phyloP scores from a whole-genome alignment of 176 grass and related monocot genomes.

The Aegilops speltoides region DNA sequence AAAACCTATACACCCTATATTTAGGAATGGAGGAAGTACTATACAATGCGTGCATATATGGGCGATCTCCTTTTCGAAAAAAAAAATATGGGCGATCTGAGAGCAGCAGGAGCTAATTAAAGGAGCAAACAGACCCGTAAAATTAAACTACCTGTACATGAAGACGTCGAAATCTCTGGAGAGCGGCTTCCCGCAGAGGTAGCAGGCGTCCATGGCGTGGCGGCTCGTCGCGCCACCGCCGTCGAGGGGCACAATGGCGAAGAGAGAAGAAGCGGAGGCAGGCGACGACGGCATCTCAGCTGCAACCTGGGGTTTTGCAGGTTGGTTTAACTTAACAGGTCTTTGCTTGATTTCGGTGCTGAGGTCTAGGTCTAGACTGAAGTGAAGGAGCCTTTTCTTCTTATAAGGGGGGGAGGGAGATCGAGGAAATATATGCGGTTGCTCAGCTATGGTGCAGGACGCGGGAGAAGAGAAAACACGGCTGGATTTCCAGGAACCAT shows the following conservation, averaged over 20 bases:
- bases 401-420: slow-evolving; percentile 5
- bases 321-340: not conserved
- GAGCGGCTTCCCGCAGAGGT: slow-evolving; percentile 50
- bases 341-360: not conserved
- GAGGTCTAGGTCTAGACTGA: not conserved
- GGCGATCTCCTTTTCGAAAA: too few relatives aligned
- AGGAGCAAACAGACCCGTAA: not conserved
- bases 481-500: slow-evolving; percentile 34
- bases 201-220: slow-evolving; percentile 43
- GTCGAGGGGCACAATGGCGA: slow-evolving; percentile 29
- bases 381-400: not conserved
- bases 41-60: not conserved
- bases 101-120: not conserved
- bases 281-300: slow-evolving; percentile 14
- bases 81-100: not conserved
- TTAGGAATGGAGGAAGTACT: too few relatives aligned
- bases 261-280: slow-evolving; percentile 7
- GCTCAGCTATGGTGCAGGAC: not conserved
- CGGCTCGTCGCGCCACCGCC: not conserved
- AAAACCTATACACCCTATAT: too few relatives aligned
- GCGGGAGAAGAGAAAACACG: slow-evolving; percentile 31
- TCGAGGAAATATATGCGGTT: not conserved
- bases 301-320: not conserved
- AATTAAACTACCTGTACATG: slow-evolving; percentile 52
- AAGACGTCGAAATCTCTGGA: slow-evolving; percentile 42